Percentiles rank a stretch among this genome's conserved stretches.
Conservation (phyloP, 202 grass and related monocot genomes). For the Zoysia matrella region DNA sequence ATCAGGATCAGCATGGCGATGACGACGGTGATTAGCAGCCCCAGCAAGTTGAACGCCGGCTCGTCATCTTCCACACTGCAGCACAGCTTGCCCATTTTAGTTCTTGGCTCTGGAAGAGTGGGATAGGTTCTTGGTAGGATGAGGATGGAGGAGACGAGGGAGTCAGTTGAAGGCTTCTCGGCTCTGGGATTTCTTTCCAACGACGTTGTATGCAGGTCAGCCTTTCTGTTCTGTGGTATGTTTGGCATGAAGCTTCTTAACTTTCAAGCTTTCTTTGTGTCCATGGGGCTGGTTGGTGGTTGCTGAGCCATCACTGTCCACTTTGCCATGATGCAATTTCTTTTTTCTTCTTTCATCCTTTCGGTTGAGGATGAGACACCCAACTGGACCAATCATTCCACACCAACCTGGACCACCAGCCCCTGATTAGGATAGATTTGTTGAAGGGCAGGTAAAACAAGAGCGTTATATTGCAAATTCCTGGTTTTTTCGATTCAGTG, state of each 20-base stretch:
- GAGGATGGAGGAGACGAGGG: constrained; percentile 5
- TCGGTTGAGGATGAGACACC: constrained; percentile 18
- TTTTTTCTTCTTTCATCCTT: constrained; percentile 16
- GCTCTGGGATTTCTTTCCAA: neutral
- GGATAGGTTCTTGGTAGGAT: neutral
- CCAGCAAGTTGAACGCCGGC: constrained; percentile 52
- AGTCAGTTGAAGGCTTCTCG: constrained; percentile 3
- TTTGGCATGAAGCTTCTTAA: constrained; percentile 14
- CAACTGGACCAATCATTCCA: constrained; percentile 26
- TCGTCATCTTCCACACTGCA: constrained; percentile 52
- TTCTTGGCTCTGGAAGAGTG: neutral
- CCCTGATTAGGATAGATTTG: constrained; percentile 4
- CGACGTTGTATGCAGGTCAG: constrained; percentile 6
- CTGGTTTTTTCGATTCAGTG: constrained; percentile 20
- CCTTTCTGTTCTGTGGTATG: constrained; percentile 9
- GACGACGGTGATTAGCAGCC: constrained; percentile 56
- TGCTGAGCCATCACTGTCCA: constrained; percentile 27
- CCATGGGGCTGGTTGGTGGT: constrained; percentile 31
- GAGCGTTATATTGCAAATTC: neutral
- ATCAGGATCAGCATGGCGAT: constrained; percentile 71
- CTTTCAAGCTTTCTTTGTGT: constrained; percentile 24
- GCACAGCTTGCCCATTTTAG: constrained; percentile 80
- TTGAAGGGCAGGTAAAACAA: neutral
- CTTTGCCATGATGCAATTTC: constrained; percentile 14
- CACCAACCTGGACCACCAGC: constrained; percentile 28